phyloP scores from a whole-genome alignment of 2,329 filamentous ascomycete genomes.

The Aphanocladium album region DNA sequence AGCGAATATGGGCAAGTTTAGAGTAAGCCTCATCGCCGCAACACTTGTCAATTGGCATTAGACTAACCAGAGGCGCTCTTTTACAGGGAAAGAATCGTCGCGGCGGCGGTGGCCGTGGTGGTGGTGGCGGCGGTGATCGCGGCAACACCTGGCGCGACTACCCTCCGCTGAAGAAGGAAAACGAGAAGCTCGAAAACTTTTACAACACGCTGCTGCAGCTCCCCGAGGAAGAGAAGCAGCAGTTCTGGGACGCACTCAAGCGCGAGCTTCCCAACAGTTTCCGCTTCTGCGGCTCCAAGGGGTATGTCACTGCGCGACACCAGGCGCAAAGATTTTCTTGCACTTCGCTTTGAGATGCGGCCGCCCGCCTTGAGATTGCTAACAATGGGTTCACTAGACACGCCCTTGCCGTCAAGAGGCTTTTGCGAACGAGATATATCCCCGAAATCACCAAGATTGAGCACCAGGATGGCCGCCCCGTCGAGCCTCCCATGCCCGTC shows the following conservation, averaged over 20 bases:
- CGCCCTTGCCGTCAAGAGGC: conserved; percentile 85
- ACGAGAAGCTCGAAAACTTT: conserved; percentile 79
- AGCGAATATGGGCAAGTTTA: conserved; percentile 12
- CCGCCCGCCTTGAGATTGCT: not conserved
- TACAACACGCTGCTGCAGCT: conserved; percentile 77
- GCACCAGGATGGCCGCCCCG: conserved; percentile 72
- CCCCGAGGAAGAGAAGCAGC: conserved; percentile 68
- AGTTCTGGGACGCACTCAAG: conserved; percentile 80
- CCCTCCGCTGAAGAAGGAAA: conserved; percentile 60
- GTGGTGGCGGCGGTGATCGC: conserved; percentile 28
- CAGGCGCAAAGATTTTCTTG: not conserved
- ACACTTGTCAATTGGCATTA: not conserved
- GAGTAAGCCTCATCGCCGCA: conserved; percentile 1
- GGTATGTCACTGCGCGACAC: conserved; percentile 45
- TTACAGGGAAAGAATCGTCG: conserved; percentile 31
- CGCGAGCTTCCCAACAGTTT: conserved; percentile 94
- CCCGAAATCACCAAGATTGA: conserved; percentile 83
- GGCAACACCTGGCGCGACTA: conserved; percentile 30
- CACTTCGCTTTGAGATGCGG: not conserved
- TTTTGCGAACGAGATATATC: conserved; percentile 82
- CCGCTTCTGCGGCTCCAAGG: conserved; percentile 92
- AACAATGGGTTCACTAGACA: conserved; percentile 49
- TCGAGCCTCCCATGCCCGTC: conserved; percentile 77
- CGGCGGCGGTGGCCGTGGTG: conserved; percentile 32
- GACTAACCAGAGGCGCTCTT: not conserved